Conservation (phyloP, 257 asterid genomes). For the Nicotiana sylvestris region DNA sequence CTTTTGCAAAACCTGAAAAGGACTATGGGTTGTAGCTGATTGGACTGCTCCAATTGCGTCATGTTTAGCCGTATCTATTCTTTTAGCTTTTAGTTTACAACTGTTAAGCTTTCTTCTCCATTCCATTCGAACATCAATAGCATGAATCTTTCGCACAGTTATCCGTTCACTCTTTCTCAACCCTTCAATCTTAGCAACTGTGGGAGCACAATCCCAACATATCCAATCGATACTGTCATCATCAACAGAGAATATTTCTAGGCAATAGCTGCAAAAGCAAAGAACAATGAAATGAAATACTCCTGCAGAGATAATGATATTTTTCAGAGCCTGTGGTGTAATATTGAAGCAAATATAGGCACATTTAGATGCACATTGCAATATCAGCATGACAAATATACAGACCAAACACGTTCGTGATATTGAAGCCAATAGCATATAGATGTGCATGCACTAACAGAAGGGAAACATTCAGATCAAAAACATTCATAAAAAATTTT, state of each 20-base stretch:
- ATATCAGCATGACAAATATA: not conserved
- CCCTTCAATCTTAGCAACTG: not conserved
- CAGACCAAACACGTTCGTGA: not conserved
- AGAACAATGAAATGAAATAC: not conserved
- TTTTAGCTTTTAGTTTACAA: not conserved
- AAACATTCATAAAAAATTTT: not conserved
- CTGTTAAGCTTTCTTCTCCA: not conserved
- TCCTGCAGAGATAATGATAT: not conserved
- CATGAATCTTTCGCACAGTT: not conserved
- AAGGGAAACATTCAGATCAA: not conserved
- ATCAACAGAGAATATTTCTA: not conserved
- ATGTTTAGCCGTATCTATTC: not conserved
- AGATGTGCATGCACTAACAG: not conserved
- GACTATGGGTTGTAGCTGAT: not conserved
- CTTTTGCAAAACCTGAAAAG: not conserved
- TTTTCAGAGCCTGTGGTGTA: not conserved
- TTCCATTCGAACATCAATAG: not conserved
- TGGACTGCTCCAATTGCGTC: not conserved
- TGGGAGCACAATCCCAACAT: constrained; percentile 4
- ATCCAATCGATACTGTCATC: not conserved
- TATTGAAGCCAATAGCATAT: not conserved
- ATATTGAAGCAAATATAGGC: not conserved
- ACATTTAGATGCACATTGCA: not conserved
- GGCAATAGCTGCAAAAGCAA: constrained; percentile 4
- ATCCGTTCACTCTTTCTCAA: constrained; percentile 7